Percentiles rank a stretch among this genome's conserved stretches.
Evolutionary conservation across 73 alveolate genomes (phyloP).

Genomic region (Uronychia setigera): DNA sequence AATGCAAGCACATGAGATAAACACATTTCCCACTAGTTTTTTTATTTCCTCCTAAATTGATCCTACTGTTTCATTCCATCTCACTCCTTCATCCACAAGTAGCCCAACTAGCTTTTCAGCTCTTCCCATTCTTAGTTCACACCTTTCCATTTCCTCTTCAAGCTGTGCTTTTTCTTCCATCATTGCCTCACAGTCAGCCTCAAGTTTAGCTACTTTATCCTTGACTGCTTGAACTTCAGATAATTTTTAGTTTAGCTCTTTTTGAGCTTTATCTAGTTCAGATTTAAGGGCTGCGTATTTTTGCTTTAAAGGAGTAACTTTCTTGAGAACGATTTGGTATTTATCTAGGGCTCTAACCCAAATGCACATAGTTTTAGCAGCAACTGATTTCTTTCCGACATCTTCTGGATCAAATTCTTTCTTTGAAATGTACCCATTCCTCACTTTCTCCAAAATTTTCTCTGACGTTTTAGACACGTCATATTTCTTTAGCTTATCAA

Average conservation of each 20-base stretch:
- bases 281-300: slow-evolving; percentile 83
- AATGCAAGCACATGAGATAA: slow-evolving; percentile 88
- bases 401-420: slow-evolving; percentile 79
- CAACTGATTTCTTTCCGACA: slow-evolving; percentile 74
- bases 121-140: slow-evolving; percentile 91
- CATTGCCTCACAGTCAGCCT: slow-evolving; percentile 88
- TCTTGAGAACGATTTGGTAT: slow-evolving; percentile 59
- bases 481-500: slow-evolving; percentile 69
- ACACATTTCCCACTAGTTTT: slow-evolving; percentile 92
- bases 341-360: slow-evolving; percentile 91
- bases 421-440: slow-evolving; percentile 70
- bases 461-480: slow-evolving; percentile 74
- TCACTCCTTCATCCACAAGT: slow-evolving; percentile 88
- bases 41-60: slow-evolving; percentile 67
- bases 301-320: slow-evolving; percentile 81
- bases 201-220: slow-evolving; percentile 83
- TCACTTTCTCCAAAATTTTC: slow-evolving; percentile 56
- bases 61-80: slow-evolving; percentile 85
- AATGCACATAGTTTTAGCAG: slow-evolving; percentile 80
- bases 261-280: slow-evolving; percentile 76
- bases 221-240: slow-evolving; percentile 82
- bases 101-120: slow-evolving; percentile 92
- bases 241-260: slow-evolving; percentile 77
- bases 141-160: slow-evolving; percentile 92
- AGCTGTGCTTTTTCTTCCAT: slow-evolving; percentile 87